Conservation (phyloP, 371 early-diverging fungal genomes). For the Dipsacomyces acuminosporus region DNA sequence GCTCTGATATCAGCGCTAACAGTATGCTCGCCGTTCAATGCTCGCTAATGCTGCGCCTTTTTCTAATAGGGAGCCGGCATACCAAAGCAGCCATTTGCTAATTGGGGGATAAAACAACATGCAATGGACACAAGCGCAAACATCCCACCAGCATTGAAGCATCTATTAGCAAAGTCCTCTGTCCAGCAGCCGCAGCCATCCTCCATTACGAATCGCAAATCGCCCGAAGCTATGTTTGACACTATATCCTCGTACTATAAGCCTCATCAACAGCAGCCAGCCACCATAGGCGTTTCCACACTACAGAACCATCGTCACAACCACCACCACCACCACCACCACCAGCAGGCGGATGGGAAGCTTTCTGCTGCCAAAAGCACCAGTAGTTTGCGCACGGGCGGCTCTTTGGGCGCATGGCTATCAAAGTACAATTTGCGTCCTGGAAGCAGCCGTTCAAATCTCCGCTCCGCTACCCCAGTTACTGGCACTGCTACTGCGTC, state of each 20-base stretch:
- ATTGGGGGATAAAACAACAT: too few relatives aligned
- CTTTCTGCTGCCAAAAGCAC: slow-evolving; percentile 29
- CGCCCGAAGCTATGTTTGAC: not conserved
- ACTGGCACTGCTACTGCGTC: too few relatives aligned
- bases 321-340: too few relatives aligned
- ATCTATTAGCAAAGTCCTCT: slow-evolving; percentile 3
- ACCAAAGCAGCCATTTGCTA: too few relatives aligned
- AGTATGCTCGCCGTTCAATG: too few relatives aligned
- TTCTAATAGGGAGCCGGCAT: too few relatives aligned
- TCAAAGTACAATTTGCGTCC: slow-evolving; percentile 32
- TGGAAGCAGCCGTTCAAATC: slow-evolving; percentile 2
- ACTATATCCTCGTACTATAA: slow-evolving; percentile 10
- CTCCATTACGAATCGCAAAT: slow-evolving; percentile 3
- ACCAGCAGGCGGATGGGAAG: slow-evolving; percentile 4
- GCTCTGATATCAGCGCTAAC: too few relatives aligned
- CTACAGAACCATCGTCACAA: slow-evolving; percentile 8
- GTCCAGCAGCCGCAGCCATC: slow-evolving; percentile 1
- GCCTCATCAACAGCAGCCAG: slow-evolving; percentile 17
- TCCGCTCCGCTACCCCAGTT: too few relatives aligned
- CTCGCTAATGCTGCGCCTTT: too few relatives aligned
- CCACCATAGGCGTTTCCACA: slow-evolving; percentile 28
- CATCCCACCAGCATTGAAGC: slow-evolving; percentile 4
- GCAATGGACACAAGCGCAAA: slow-evolving; percentile 9
- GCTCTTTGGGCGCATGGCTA: slow-evolving; percentile 36
- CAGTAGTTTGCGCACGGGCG: slow-evolving; percentile 32